Evolutionary conservation across 139 green algal genomes (phyloP).

Genomic region (Closterium sp.): DNA sequence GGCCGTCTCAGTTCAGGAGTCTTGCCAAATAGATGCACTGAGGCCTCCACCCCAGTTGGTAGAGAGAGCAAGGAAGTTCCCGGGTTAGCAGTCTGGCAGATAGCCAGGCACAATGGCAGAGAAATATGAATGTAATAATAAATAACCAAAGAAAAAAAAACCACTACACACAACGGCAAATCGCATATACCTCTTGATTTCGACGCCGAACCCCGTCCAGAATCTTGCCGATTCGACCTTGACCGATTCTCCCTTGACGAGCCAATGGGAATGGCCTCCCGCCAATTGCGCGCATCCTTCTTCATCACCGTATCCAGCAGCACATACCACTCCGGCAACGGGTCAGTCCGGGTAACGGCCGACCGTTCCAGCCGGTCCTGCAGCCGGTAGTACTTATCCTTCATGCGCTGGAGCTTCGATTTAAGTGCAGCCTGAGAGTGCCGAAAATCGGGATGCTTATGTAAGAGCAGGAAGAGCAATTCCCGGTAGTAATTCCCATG

Average conservation of each 20-base stretch:
- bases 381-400: not conserved
- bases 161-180: not conserved
- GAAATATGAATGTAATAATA: too few species aligned
- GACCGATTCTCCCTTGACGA: not conserved
- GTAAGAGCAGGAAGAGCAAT: not conserved
- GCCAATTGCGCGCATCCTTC: not conserved
- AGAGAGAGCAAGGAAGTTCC: too few species aligned
- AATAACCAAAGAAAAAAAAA: too few species aligned
- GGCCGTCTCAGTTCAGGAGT: too few species aligned
- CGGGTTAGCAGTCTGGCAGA: too few species aligned
- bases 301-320: not conserved
- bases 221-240: not conserved
- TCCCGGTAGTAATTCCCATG: not conserved
- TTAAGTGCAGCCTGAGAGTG: not conserved
- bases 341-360: not conserved
- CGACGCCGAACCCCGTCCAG: not conserved
- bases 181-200: not conserved
- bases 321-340: not conserved
- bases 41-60: too few species aligned
- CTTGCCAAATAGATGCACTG: too few species aligned
- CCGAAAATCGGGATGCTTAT: not conserved
- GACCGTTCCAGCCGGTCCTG: not conserved
- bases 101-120: too few species aligned
- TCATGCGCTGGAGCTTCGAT: not conserved
- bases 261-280: too few species aligned